These are phyloP conservation scores for Pezicula carpinea DNA, from an alignment of 2,329 filamentous ascomycete species.

Conservation along the genomic window DNA sequence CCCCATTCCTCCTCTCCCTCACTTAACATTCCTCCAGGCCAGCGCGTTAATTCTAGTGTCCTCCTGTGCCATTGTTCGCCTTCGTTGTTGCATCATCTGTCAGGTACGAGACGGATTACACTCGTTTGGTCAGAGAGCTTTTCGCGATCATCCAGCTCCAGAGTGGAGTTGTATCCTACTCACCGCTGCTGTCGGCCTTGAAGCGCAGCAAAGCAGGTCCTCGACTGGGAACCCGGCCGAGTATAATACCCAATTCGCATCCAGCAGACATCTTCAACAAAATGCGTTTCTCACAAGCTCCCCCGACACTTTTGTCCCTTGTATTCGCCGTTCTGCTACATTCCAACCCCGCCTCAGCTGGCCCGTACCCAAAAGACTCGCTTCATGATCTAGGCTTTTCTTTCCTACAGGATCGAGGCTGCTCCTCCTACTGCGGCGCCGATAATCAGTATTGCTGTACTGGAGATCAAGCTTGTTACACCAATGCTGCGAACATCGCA, in stretches of 20 bases:
- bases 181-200: conserved; percentile 10
- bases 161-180: conserved; percentile 7
- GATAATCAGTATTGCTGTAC: conserved; percentile 53
- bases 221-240: not conserved
- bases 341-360: conserved; percentile 33
- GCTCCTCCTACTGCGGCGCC: conserved; percentile 49
- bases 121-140: conserved; percentile 12
- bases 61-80: conserved; percentile 1
- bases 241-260: conserved; percentile 7
- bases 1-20: conserved; percentile 11
- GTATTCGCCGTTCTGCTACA: conserved; percentile 36
- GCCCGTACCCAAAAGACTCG: conserved; percentile 46
- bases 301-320: conserved; percentile 27
- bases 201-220: not conserved
- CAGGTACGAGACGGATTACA: conserved; percentile 4
- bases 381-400: conserved; percentile 43
- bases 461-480: conserved; percentile 45
- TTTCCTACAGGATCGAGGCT: conserved; percentile 34
- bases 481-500: conserved; percentile 41
- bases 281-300: conserved; percentile 31
- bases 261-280: conserved; percentile 16
- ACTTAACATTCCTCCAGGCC: conserved; percentile 9
- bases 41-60: conserved; percentile 9
- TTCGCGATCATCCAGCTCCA: conserved; percentile 1
- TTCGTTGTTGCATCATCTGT: conserved; percentile 6